Evolutionary conservation across 2,329 filamentous ascomycete species (phyloP), one percentile per base, ranked within the genome.

Genomic region (Apiospora sp.): DNA sequence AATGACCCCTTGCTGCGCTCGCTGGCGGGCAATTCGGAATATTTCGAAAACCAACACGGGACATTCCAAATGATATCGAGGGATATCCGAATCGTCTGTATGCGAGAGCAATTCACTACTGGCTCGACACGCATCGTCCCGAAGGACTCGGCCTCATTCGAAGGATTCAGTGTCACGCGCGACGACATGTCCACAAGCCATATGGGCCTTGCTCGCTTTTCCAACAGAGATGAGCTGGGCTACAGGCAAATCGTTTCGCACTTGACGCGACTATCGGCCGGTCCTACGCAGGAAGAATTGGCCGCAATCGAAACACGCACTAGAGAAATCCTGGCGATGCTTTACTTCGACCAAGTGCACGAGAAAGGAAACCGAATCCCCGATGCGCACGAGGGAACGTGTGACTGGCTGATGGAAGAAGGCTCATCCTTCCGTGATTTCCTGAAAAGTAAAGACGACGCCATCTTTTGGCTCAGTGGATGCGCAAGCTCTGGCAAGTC

Each of bases 401-500:
- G 72, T 58, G 48, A 70, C 13, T 71, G 69, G 34, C 46, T 73
- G 14, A n/a, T 73, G 34, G 27, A 16, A 64, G n/a, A 46, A 43
- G 43, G 37, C 14, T 73, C 72, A 13, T 61, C 49, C 4, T 73
- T 73, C 67, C 37, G 49, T 24, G 44, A 67, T 27, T 77, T 75
- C 74, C 71, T 76, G 0, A 51, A 67, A 22, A 51, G 69, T 30
- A 72, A 73, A 64, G 71, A 72, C 34, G 37, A 70, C 19, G 13
- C 69, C 19, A 46, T 74, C 19, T 77, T 75, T 64, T 77, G 75
- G 74, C 74, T 76, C 44, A 73, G 70, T n/a, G 76, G 76, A 16
- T 74, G 74, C n/a, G 58, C 76, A 27, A 75, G 76, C 7, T 74
- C 74, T n/a, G 75, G 75, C 14, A 77, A 77, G 70, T 75, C 72